Base-by-base conservation (phyloP, 306 rosid genomes). In the Calophaca sinica region DNA sequence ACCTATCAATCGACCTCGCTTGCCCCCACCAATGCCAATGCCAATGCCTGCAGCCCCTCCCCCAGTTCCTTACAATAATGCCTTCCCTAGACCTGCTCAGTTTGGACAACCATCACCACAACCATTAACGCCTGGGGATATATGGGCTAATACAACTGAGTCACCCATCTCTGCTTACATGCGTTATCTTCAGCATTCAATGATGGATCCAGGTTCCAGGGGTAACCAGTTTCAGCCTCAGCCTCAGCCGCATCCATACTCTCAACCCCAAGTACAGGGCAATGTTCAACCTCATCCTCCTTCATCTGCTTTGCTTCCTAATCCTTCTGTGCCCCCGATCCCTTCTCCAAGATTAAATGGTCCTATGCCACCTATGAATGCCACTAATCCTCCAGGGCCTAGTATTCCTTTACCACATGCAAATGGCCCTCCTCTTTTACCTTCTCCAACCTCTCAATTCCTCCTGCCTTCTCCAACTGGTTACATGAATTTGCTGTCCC, bases 111-210 rank as follows among this genome's bases (percentile, higher is more conserved):
- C 88, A 63, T 84, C 89, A 0, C 87, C 91, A 0, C 87, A 62
- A 1, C 89, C 88, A 39, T 20, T 81, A 11, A 75, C 81, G 2
- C 84, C 87, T 4, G 91, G 89, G 5, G 89, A 88, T 67, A 57
- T 53, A 55, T 85, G 96, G 96, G 53, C 87, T 15, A 87, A 84
- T 77, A 78, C 91, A 7, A 83, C 94, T 6, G 98, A 91, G 73
- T 89, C 97, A 42, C 98, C 98, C 6, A 89, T 94, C 73, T 86
- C 98, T 1, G 96, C 97, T 29, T 94, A 94, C 74, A 90, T 94
- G 98, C 86, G 90, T 4, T 94, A 89, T 83, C 98, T 94, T 83
- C 96, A 94, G 58, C 83, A 48, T 80, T 89, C 98, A 20, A 86
- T 89, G 44, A 38, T 84, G 15, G 93, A 87, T 78, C 94, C 96